Percentiles rank a stretch among this genome's conserved stretches.
phyloP scores from a whole-genome alignment of 2,329 filamentous ascomycete genomes.

The Arthrinium phaeospermum region DNA sequence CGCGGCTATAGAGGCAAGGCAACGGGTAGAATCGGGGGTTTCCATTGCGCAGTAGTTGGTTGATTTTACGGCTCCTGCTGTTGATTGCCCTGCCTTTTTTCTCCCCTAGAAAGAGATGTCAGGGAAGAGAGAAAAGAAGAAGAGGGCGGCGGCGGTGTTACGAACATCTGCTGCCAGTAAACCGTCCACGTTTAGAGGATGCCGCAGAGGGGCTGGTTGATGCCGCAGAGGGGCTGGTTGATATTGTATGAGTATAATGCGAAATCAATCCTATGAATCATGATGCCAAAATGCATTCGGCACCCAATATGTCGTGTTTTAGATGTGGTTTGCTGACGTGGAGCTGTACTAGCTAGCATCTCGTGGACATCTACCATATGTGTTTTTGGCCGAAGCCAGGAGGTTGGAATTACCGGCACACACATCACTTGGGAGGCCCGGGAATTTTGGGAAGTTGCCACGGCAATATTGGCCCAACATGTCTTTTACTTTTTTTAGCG shows the following conservation, averaged over 20 bases:
- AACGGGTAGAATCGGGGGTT: not conserved
- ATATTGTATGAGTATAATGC: constrained; percentile 9
- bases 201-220: not conserved
- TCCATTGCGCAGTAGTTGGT: not conserved
- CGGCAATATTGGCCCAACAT: not conserved
- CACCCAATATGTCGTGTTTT: not conserved
- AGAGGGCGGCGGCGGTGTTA: not conserved
- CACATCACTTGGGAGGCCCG: not conserved
- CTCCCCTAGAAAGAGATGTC: not conserved
- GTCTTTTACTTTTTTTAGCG: not conserved
- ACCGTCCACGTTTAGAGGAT: not conserved
- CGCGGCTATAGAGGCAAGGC: not conserved
- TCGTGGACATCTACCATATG: not conserved
- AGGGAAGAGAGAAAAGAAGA: not conserved
- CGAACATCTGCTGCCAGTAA: not conserved
- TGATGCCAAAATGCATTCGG: not conserved
- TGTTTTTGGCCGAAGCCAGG: not conserved
- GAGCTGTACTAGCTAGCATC: not conserved
- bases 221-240: not conserved
- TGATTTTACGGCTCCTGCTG: not conserved
- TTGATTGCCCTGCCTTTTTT: not conserved
- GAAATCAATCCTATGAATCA: not conserved
- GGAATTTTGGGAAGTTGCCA: not conserved
- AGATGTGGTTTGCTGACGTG: not conserved
- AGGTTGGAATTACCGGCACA: not conserved